A percentile compares a stretch with the other conserved stretches of the same genome.
Evolutionary conservation across 2,329 filamentous ascomycete genomes (phyloP).

Genomic region (Penicillium concentricum): DNA sequence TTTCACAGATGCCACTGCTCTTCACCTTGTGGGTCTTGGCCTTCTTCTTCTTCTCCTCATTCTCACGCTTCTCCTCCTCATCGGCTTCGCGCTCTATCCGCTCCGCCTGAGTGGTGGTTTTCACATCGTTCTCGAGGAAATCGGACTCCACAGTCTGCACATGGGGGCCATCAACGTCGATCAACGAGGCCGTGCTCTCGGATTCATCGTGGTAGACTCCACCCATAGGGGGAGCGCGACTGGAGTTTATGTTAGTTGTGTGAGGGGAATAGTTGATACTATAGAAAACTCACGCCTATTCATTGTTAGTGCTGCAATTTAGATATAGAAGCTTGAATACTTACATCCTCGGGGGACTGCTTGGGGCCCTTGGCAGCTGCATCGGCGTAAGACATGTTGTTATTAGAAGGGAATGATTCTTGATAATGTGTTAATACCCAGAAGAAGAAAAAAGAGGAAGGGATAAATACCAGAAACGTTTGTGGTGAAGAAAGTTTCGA

Average conservation of each 20-base stretch:
- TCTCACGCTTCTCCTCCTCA: constrained; percentile 24
- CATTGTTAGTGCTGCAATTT: constrained; percentile 12
- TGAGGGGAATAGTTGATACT: neutral
- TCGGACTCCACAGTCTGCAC: constrained; percentile 44
- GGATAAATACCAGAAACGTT: constrained; percentile 1
- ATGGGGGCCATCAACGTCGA: constrained; percentile 50
- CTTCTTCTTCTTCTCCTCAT: constrained; percentile 29
- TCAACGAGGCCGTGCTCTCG: constrained; percentile 44
- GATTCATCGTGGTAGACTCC: constrained; percentile 40
- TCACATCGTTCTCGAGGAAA: constrained; percentile 43
- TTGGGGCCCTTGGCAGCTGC: constrained; percentile 48
- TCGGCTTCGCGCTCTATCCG: constrained; percentile 42
- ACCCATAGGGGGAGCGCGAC: constrained; percentile 43
- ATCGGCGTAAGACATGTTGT: constrained; percentile 50
- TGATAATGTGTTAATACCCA: neutral
- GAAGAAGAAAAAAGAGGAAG: neutral
- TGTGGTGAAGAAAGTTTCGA: neutral
- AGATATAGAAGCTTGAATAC: constrained; percentile 15
- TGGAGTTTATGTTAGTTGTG: constrained; percentile 23
- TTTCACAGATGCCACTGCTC: constrained; percentile 38
- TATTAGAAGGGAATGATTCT: neutral
- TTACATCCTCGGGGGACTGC: constrained; percentile 49
- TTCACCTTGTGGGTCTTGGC: constrained; percentile 33
- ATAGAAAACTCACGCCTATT: constrained; percentile 39
- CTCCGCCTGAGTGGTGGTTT: constrained; percentile 49